Evolutionary conservation across 768 basidiomycete genomes (phyloP).

Genomic region (Leccinum barrowsii): DNA sequence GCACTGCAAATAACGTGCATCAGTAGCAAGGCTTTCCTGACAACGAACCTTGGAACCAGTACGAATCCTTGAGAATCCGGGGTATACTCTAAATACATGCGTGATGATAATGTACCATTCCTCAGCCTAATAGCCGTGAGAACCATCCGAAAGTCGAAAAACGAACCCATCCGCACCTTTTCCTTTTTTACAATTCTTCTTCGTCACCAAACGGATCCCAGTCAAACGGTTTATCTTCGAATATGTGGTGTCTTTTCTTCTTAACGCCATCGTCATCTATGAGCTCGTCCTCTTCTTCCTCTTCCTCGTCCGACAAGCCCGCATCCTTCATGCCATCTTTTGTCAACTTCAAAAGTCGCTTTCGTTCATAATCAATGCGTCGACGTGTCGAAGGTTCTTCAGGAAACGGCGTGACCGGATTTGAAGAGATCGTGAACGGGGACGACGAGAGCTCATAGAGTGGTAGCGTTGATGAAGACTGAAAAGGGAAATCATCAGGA

Average conservation of each 20-base stretch:
- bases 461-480: constrained; percentile 30
- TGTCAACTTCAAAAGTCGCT: constrained; percentile 26
- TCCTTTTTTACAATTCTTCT: constrained; percentile 15
- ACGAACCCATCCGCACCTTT: neutral
- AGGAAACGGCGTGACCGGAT: constrained; percentile 31
- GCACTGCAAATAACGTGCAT: neutral
- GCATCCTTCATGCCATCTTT: constrained; percentile 29
- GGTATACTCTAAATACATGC: constrained; percentile 7
- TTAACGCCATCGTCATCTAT: neutral
- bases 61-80: neutral
- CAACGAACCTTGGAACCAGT: neutral
- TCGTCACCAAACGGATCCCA: constrained; percentile 32
- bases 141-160: neutral
- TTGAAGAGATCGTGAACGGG: constrained; percentile 24
- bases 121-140: neutral
- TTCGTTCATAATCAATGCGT: constrained; percentile 30
- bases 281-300: constrained; percentile 22
- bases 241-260: constrained; percentile 19
- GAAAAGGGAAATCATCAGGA: neutral
- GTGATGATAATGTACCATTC: constrained; percentile 4
- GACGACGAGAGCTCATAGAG: constrained; percentile 25
- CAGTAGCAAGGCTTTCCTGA: neutral
- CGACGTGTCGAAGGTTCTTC: constrained; percentile 24
- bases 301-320: constrained; percentile 20
- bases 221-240: constrained; percentile 28